These are phyloP conservation scores for Reutealis trisperma DNA, from an alignment of 345 rosid genomes.

Conservation along the genomic window DNA sequence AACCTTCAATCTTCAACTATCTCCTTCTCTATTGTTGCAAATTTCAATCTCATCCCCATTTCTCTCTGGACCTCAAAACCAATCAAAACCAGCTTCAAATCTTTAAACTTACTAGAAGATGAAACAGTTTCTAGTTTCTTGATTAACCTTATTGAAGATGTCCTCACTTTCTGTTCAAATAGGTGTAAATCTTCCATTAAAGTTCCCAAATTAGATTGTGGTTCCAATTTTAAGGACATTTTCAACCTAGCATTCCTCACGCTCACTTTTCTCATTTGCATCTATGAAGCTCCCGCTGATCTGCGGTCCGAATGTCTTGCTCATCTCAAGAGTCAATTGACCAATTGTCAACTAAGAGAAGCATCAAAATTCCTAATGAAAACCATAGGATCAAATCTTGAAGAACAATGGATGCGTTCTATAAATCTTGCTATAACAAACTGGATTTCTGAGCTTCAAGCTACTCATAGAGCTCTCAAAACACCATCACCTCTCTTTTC, in stretches of 20 bases:
- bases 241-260: slow-evolving; percentile 71
- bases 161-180: slow-evolving; percentile 54
- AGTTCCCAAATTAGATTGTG: slow-evolving; percentile 43
- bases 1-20: slow-evolving; percentile 35
- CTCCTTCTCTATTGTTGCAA: slow-evolving; percentile 54
- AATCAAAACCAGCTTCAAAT: slow-evolving; percentile 38
- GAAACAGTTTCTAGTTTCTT: slow-evolving; percentile 43
- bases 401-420: slow-evolving; percentile 88
- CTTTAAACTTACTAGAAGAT: slow-evolving; percentile 40
- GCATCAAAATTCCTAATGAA: slow-evolving; percentile 69
- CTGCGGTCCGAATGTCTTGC: slow-evolving; percentile 57
- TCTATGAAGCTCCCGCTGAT: slow-evolving; percentile 75
- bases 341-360: slow-evolving; percentile 40
- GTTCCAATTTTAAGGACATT: slow-evolving; percentile 45
- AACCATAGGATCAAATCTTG: slow-evolving; percentile 69
- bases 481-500: slow-evolving; percentile 81
- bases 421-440: slow-evolving; percentile 80
- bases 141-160: slow-evolving; percentile 55
- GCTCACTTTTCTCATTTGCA: slow-evolving; percentile 59
- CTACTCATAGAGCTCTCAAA: slow-evolving; percentile 26
- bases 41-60: slow-evolving; percentile 40
- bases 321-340: slow-evolving; percentile 53
- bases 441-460: slow-evolving; percentile 63
- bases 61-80: slow-evolving; percentile 74
- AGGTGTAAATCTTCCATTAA: slow-evolving; percentile 34